Evolutionary conservation across 1,284 basidiomycete species (phyloP).

Genomic region (Cutaneotrichosporon cyanovorans): DNA sequence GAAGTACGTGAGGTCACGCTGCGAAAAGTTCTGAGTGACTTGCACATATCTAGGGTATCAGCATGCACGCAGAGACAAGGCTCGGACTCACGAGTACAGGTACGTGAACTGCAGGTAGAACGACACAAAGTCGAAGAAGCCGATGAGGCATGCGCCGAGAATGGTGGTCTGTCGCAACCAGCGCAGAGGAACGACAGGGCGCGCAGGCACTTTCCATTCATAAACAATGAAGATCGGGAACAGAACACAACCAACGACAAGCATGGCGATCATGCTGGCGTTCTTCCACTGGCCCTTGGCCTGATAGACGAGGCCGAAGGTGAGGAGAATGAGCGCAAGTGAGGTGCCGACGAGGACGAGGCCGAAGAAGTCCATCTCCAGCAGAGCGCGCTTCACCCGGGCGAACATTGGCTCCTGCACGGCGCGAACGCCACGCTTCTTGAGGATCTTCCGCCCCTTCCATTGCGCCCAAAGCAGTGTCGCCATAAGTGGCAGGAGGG

Average conservation of each 20-base stretch:
- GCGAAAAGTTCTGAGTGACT: conserved; percentile 38
- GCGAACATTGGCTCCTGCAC: background rate
- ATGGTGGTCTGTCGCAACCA: conserved; percentile 57
- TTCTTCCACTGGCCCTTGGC: conserved; percentile 45
- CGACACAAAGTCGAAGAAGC: conserved; percentile 64
- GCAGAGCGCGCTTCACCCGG: conserved; percentile 3
- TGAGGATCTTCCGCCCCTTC: conserved; percentile 15
- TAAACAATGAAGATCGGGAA: conserved; percentile 46
- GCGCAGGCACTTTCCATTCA: conserved; percentile 46
- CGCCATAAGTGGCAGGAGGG: conserved; percentile 37
- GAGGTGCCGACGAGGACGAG: conserved; percentile 58
- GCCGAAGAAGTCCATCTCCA: conserved; percentile 49
- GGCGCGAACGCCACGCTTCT: background rate
- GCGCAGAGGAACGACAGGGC: conserved; percentile 50
- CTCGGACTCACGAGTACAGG: conserved; percentile 32
- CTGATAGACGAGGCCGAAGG: conserved; percentile 54
- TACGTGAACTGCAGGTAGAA: conserved; percentile 46
- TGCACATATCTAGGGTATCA: conserved; percentile 27
- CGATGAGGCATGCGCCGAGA: conserved; percentile 57
- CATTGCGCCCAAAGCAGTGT: conserved; percentile 42
- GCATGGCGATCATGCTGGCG: conserved; percentile 38
- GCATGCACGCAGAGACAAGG: background rate
- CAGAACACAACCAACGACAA: conserved; percentile 43
- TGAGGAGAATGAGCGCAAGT: conserved; percentile 58
- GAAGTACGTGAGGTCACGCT: conserved; percentile 38